phyloP scores from a whole-genome alignment of 768 basidiomycete genomes.

The Fomitopsis serialis region DNA sequence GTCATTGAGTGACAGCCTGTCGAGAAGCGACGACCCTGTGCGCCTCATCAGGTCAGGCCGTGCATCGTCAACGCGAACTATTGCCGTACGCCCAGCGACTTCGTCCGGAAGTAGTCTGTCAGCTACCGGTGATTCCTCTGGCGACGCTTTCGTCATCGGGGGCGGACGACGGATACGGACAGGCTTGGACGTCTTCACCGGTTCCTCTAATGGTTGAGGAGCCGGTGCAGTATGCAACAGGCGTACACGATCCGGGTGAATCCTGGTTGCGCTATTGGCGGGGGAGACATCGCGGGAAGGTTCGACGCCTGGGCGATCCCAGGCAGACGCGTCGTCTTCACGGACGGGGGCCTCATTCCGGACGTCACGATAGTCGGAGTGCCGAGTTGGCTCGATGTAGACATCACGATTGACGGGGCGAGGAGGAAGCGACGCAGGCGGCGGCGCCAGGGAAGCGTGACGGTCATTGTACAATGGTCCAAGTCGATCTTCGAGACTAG shows the following conservation, averaged over 20 bases:
- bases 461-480: not conserved
- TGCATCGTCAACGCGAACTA: not conserved
- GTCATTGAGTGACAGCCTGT: conserved; percentile 28
- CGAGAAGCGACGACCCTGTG: conserved; percentile 31
- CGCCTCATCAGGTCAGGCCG: conserved; percentile 11
- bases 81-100: too few relatives aligned
- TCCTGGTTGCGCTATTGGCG: not conserved
- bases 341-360: not conserved
- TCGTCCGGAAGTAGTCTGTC: not conserved
- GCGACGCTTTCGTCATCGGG: not conserved
- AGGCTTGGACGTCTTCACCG: not conserved
- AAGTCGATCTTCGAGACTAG: conserved; percentile 3
- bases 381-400: not conserved
- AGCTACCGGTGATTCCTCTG: not conserved
- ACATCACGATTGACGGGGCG: not conserved
- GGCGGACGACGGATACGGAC: conserved; percentile 6
- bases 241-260: conserved; percentile 17
- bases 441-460: not conserved
- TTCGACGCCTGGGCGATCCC: not conserved
- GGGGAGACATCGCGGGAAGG: not conserved
- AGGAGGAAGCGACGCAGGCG: not conserved
- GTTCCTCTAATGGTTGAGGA: not conserved
- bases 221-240: not conserved
- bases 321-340: not conserved
- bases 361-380: not conserved